Base-by-base conservation (phyloP, 345 rosid species). In the Eucalyptus pumila region DNA sequence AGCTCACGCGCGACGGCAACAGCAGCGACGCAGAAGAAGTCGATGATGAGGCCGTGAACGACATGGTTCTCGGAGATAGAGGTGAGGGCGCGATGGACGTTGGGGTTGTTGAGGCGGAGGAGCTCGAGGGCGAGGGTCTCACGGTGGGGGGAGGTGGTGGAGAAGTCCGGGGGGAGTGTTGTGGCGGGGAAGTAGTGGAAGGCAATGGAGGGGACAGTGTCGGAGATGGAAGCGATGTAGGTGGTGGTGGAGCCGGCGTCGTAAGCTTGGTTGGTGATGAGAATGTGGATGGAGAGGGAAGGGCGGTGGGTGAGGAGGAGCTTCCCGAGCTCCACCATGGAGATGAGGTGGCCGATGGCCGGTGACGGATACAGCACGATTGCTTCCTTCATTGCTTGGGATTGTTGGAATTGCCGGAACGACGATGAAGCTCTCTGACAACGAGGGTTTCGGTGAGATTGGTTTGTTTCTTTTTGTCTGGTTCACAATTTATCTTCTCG, bases 281-380 rank as follows among this genome's bases (percentile, higher is more conserved):
- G 87, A 86, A 96, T 89, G 87, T 93, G 94, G 89, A 96, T 89
- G 23, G 91, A 91, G 88, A 95, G 92, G 17, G 98, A 93, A n/a
- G 96, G 94, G 60, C 88, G 62, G 80, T 85, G 92, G 89, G 91
- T 56, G 89, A 94, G 91, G 37, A 96, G 86, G 87, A 93, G 88
- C 83, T 95, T 95, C 50, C 94, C 95, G 4, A 96, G 92, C 92
- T 96, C 99, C 72, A 96, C 94, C 96, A 95, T 94, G 86, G 98
- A 93, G 10, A 93, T 91, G 49, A 96, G 88, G 93, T 95, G 99
- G 50, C 98, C 95, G 21, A 94, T 94, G 26, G 93, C 93, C 58
- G 98, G 95, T 9, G 95, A 62, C n/a, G 98, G 97, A 87, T 94
- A 95, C 34, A 96, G 88, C 76, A 95, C 95, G 32, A 96, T 62